Percentiles rank a stretch among this genome's conserved stretches.
Evolutionary conservation across 1,139 yeast genomes (phyloP).

Genomic region (Candida freyschussii): DNA sequence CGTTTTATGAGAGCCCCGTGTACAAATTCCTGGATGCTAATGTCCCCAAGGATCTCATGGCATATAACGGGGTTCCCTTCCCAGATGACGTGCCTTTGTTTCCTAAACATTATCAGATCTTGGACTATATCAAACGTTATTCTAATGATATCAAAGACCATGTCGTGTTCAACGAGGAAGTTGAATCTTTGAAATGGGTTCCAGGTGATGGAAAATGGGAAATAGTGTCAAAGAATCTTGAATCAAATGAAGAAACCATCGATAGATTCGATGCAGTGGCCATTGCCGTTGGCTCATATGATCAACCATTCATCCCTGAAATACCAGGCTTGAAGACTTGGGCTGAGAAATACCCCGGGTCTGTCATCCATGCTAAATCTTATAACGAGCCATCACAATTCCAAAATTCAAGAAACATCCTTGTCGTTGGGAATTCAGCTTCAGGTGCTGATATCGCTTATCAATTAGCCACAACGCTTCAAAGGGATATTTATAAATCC

Average conservation of each 20-base stretch:
- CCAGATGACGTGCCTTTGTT: conserved; percentile 41
- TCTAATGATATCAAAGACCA: conserved; percentile 32
- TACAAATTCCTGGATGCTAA: conserved; percentile 51
- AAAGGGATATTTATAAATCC: conserved; percentile 26
- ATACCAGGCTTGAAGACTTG: conserved; percentile 36
- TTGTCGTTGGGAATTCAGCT: conserved; percentile 42
- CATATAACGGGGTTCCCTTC: conserved; percentile 45
- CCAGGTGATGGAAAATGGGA: conserved; percentile 25
- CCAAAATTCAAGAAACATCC: conserved; percentile 31
- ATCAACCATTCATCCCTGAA: conserved; percentile 45
- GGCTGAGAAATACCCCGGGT: conserved; percentile 27
- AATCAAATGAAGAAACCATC: conserved; percentile 26
- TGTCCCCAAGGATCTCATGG: conserved; percentile 56
- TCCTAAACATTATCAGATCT: conserved; percentile 46
- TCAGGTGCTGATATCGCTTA: conserved; percentile 39
- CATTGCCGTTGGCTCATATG: conserved; percentile 52
- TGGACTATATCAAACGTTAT: conserved; percentile 42
- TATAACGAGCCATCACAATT: conserved; percentile 47
- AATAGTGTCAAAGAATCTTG: conserved; percentile 27
- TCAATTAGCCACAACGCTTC: conserved; percentile 19
- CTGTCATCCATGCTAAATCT: conserved; percentile 26
- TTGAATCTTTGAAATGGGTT: conserved; percentile 18
- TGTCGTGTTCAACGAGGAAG: conserved; percentile 33
- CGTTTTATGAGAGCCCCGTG: conserved; percentile 30
- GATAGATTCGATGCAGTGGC: conserved; percentile 43